Evolutionary conservation across 176 grass and related monocot genomes (phyloP).

Genomic region (Oryza glaberrima): DNA sequence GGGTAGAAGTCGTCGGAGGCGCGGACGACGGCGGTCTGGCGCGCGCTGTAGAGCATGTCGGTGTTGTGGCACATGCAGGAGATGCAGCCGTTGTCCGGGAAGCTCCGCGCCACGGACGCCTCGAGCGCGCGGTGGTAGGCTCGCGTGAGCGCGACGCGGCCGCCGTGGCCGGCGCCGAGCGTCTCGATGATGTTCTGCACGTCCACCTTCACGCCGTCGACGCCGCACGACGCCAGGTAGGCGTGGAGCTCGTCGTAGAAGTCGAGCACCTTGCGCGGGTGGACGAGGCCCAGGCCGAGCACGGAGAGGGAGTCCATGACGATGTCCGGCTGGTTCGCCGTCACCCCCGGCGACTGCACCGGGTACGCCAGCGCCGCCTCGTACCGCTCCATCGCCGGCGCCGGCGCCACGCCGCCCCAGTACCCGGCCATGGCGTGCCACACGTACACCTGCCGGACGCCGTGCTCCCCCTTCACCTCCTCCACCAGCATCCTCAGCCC

Average conservation of each 20-base stretch:
- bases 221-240: conserved; percentile 67
- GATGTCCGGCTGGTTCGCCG: conserved; percentile 75
- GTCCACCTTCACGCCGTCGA: conserved; percentile 92
- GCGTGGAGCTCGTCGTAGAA: conserved; percentile 84
- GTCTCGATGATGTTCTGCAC: conserved; percentile 91
- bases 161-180: conserved; percentile 70
- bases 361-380: conserved; percentile 72
- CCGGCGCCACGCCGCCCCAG: conserved; percentile 72
- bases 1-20: conserved; percentile 95
- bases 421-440: conserved; percentile 89
- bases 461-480: conserved; percentile 51
- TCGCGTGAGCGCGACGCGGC: conserved; percentile 60
- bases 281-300: conserved; percentile 68
- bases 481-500: conserved; percentile 65
- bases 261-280: conserved; percentile 38
- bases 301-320: conserved; percentile 72
- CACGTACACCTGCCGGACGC: conserved; percentile 73
- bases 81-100: conserved; percentile 84
- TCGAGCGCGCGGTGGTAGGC: conserved; percentile 77
- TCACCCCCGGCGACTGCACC: conserved; percentile 62
- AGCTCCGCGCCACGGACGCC: conserved; percentile 58
- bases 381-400: conserved; percentile 59
- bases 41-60: conserved; percentile 69
- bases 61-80: conserved; percentile 93
- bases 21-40: conserved; percentile 70